Percentiles rank a stretch among this genome's conserved stretches.
Conservation (phyloP, 306 rosid species). For the Astragalus glycyphyllos region DNA sequence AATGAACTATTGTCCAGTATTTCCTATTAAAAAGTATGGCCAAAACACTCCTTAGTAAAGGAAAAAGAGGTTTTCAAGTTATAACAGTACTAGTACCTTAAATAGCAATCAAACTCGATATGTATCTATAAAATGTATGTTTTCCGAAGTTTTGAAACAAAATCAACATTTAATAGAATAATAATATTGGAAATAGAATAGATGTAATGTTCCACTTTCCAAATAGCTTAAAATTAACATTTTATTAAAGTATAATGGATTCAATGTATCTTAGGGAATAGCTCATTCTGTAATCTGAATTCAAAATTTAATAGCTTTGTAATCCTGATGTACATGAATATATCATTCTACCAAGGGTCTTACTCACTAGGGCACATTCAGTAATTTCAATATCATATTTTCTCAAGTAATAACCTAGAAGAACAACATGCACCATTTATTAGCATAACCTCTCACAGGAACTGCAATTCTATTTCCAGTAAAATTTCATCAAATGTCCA, state of each 20-base stretch:
- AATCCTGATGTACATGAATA: background rate
- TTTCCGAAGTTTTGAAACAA: slow-evolving; percentile 34
- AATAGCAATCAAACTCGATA: slow-evolving; percentile 13
- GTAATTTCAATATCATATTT: no score
- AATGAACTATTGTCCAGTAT: slow-evolving; percentile 8
- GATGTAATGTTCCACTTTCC: background rate
- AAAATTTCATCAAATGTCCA: slow-evolving; percentile 44
- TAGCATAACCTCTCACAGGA: no score
- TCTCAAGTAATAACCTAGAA: no score
- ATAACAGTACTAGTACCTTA: slow-evolving; percentile 1
- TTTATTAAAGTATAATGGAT: background rate
- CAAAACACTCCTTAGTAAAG: background rate
- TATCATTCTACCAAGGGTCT: no score
- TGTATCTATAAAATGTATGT: slow-evolving; percentile 16
- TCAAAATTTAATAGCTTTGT: background rate
- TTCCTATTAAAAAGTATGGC: background rate
- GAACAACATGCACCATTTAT: no score
- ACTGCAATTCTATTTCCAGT: no score
- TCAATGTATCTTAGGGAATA: background rate
- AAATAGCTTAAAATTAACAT: background rate
- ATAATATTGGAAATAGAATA: background rate
- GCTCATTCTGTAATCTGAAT: background rate
- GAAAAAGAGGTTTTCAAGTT: slow-evolving; percentile 13
- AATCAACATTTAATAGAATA: slow-evolving; percentile 20
- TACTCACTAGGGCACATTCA: no score